These are phyloP conservation scores for Pichia sp. DNA, from an alignment of 1,139 yeast genomes.

Conservation along the genomic window DNA sequence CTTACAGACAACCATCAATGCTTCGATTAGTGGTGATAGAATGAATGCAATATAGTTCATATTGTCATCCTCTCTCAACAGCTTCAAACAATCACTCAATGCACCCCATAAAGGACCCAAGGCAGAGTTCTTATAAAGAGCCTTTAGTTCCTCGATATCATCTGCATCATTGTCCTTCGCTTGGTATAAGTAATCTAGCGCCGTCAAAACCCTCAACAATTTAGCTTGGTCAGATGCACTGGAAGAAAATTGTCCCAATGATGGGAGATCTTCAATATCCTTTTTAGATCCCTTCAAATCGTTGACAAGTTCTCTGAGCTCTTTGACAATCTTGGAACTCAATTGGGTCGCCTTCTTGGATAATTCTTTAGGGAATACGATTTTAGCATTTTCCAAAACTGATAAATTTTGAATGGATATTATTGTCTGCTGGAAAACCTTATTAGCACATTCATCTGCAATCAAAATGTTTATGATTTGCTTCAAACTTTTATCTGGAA, in stretches of 20 bases:
- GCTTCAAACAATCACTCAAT: slow-evolving; percentile 65
- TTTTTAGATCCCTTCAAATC: slow-evolving; percentile 30
- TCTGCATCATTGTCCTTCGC: slow-evolving; percentile 27
- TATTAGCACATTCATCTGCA: slow-evolving; percentile 82
- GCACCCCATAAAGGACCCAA: slow-evolving; percentile 84
- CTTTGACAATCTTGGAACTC: slow-evolving; percentile 51
- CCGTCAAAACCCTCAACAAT: slow-evolving; percentile 74
- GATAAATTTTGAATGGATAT: slow-evolving; percentile 78
- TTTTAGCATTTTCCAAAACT: slow-evolving; percentile 52
- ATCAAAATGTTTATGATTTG: slow-evolving; percentile 62
- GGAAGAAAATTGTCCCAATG: slow-evolving; percentile 65
- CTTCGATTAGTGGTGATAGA: slow-evolving; percentile 79
- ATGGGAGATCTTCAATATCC: slow-evolving; percentile 25
- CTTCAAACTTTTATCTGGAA: slow-evolving; percentile 58
- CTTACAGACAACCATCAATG: slow-evolving; percentile 92
- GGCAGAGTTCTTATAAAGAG: slow-evolving; percentile 58
- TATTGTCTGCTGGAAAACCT: slow-evolving; percentile 79
- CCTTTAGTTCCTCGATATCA: slow-evolving; percentile 45
- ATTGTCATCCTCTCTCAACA: slow-evolving; percentile 43
- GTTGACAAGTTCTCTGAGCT: slow-evolving; percentile 44
- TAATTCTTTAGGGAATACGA: slow-evolving; percentile 61
- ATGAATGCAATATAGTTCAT: slow-evolving; percentile 70
- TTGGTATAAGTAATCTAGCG: slow-evolving; percentile 77
- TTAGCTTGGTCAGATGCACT: slow-evolving; percentile 87
- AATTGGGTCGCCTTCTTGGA: slow-evolving; percentile 58